A percentile compares a stretch with the other conserved stretches of the same genome.
Conservation (phyloP, 306 rosid species). For the Dicorynia guianensis region DNA sequence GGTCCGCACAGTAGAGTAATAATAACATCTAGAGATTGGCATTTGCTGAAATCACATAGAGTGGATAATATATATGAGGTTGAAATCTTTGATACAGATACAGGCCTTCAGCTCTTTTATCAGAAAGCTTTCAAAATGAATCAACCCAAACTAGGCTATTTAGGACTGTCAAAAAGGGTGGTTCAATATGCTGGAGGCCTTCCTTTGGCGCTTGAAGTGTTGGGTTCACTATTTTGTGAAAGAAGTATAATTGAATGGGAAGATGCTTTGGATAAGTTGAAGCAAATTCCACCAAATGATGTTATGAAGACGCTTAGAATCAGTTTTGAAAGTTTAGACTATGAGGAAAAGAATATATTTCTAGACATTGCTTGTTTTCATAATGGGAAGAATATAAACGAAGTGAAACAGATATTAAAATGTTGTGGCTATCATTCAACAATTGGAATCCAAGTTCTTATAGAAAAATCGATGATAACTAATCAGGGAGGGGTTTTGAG, state of each 20-base stretch:
- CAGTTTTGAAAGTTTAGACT: constrained; percentile 15
- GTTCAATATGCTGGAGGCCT: not conserved
- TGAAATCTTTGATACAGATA: not conserved
- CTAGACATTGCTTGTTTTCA: constrained; percentile 37
- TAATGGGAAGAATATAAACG: too few species aligned
- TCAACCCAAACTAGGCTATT: not conserved
- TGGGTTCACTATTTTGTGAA: not conserved
- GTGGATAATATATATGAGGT: not conserved
- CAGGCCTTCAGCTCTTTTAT: not conserved
- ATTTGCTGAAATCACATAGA: not conserved
- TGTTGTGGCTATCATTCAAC: constrained; percentile 6
- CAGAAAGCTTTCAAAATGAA: too few species aligned
- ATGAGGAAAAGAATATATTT: not conserved
- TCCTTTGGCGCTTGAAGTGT: too few species aligned
- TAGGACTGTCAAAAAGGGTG: not conserved
- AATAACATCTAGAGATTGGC: not conserved
- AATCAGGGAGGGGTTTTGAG: not conserved
- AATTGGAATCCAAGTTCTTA: constrained; percentile 19
- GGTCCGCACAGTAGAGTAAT: constrained; percentile 19
- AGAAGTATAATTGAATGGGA: not conserved
- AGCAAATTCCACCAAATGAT: too few species aligned
- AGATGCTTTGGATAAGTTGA: too few species aligned
- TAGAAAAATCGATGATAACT: constrained; percentile 31
- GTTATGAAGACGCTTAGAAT: not conserved
- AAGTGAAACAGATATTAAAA: too few species aligned